These are phyloP conservation scores for Scutellospora calospora DNA, from an alignment of 371 early-diverging fungal genomes.

Conservation along the genomic window DNA sequence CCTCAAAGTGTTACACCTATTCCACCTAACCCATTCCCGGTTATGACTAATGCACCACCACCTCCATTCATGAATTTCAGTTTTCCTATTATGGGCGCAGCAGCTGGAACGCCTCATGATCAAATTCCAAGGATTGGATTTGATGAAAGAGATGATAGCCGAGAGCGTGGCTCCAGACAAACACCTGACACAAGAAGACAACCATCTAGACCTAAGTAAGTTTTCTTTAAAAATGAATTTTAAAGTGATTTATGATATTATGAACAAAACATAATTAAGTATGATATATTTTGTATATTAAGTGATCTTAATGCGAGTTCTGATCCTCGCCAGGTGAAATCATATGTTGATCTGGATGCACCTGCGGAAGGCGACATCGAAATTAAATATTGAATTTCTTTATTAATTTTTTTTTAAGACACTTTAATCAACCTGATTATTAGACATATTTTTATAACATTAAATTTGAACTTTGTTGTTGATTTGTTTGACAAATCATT, in stretches of 20 bases:
- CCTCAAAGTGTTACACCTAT: slow-evolving; percentile 30
- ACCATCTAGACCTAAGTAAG: slow-evolving; percentile 33
- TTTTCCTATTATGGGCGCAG: slow-evolving; percentile 55
- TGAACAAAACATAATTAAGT: background rate
- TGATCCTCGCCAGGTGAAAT: slow-evolving; percentile 82
- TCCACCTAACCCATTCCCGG: slow-evolving; percentile 43
- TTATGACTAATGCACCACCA: slow-evolving; percentile 51
- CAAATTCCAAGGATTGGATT: slow-evolving; percentile 77
- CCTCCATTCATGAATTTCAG: slow-evolving; percentile 49
- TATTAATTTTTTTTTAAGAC: too few species aligned
- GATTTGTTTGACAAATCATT: too few species aligned
- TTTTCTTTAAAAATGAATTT: too few species aligned
- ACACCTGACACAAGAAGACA: slow-evolving; percentile 4
- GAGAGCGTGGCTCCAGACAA: background rate
- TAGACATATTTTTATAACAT: background rate
- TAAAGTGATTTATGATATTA: too few species aligned
- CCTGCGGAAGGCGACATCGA: slow-evolving; percentile 87
- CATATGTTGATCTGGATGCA: slow-evolving; percentile 90
- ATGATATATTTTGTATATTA: background rate
- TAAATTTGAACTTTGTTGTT: background rate
- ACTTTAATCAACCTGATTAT: background rate
- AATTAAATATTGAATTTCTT: slow-evolving; percentile 52
- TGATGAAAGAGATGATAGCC: slow-evolving; percentile 51
- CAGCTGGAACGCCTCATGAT: slow-evolving; percentile 68
- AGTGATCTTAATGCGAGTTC: slow-evolving; percentile 46